Evolutionary conservation across 2,329 filamentous ascomycete species (phyloP), one percentile per base, ranked within the genome.

Genomic region (Thelonectria rubi): DNA sequence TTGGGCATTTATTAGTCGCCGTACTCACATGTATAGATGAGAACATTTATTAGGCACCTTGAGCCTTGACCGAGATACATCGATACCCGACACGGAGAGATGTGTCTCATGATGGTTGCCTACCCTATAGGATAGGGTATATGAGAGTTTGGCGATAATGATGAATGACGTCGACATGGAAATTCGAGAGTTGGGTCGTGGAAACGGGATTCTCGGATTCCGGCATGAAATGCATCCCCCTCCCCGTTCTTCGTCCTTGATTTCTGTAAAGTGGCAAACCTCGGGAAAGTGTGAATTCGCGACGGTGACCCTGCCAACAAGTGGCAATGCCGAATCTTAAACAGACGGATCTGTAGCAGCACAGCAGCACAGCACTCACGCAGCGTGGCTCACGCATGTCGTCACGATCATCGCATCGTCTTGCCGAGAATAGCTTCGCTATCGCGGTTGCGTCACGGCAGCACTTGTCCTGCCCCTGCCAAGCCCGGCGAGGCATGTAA

Each of bases 401-500:
- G 68, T 65, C 68, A 70, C 63, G 63, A 69, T 64, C 62, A 55
- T 49, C 60, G 59, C 55, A 37, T 39, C 40, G 40, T 37, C 34
- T 37, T 37, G 34, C 34, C 12, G 11, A 15, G 51, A 45, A 54
- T 34, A 15, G 37, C 40, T 60, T 62, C 43, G 37, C n/a, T 18
- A 42, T 55, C 40, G 48, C 49, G 15, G 26, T 46, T 61, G 51
- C 51, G 55, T 55, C 55, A 59, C 50, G 57, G 40, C 45, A 58
- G 51, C 34, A 55, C 60, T 67, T 62, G 52, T 55, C 56, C 58
- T 69, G 67, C 67, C 65, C 63, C 65, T 70, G 68, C 68, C 62
- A 70, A 70, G 68, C 51, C 50, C 30, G 37, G 17, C n/a, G 57
- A 62, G 49, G 51, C 34, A 37, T 37, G 56, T 60, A 65, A 43